Evolutionary conservation across 2,329 filamentous ascomycete genomes (phyloP).

Genomic region (Lasiodiplodia citricola): DNA sequence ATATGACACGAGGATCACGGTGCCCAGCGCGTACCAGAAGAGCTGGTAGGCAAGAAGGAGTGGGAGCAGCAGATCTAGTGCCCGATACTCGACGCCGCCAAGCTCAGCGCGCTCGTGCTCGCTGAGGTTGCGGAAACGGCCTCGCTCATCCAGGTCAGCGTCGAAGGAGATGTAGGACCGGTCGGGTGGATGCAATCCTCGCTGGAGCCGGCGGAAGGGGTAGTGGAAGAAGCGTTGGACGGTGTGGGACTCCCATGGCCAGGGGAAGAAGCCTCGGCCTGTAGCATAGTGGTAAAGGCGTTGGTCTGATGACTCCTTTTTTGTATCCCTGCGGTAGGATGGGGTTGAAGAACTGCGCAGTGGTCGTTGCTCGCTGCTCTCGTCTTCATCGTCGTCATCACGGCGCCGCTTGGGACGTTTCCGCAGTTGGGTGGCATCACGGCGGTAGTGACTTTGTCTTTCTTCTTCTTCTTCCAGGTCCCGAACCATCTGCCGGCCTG

Average conservation of each 20-base stretch:
- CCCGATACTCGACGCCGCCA: slow-evolving; percentile 51
- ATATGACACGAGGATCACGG: slow-evolving; percentile 31
- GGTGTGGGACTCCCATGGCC: slow-evolving; percentile 38
- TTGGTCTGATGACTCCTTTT: slow-evolving; percentile 27
- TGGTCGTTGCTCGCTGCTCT: neutral
- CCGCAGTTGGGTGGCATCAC: neutral
- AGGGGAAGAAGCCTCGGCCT: slow-evolving; percentile 38
- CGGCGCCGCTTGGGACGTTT: neutral
- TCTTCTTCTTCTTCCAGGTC: slow-evolving; percentile 33
- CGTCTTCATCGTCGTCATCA: neutral
- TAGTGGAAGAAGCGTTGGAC: slow-evolving; percentile 34
- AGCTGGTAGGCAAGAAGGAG: slow-evolving; percentile 35
- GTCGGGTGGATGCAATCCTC: slow-evolving; percentile 33
- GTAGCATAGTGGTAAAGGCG: slow-evolving; percentile 36
- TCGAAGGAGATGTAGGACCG: slow-evolving; percentile 41
- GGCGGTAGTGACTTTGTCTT: neutral
- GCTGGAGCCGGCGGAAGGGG: slow-evolving; percentile 32
- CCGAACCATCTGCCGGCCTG: slow-evolving; percentile 34
- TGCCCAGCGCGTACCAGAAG: slow-evolving; percentile 36
- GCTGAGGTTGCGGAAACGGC: slow-evolving; percentile 44
- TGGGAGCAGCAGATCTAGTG: slow-evolving; percentile 29
- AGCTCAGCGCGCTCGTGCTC: slow-evolving; percentile 49
- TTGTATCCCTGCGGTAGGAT: neutral
- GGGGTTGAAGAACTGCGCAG: neutral
- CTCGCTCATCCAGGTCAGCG: slow-evolving; percentile 37